Evolutionary conservation across 163 green algal genomes (phyloP).

Genomic region (Dunaliella salina): DNA sequence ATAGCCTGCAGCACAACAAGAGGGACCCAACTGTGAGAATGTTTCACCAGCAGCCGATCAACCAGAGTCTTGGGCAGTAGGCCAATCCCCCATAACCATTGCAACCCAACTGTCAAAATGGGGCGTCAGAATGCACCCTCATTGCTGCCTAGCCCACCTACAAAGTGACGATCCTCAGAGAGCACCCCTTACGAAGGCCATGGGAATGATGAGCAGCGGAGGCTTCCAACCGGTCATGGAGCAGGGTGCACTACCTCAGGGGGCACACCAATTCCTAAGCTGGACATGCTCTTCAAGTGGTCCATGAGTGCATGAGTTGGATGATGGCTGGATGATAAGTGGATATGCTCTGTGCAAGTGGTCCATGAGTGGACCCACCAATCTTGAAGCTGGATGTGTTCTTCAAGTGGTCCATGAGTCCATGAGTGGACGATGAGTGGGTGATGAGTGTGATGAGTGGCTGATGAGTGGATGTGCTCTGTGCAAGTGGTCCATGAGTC

Average conservation of each 20-base stretch:
- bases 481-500: neutral
- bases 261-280: slow-evolving; percentile 28
- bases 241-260: neutral
- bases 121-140: too few relatives aligned
- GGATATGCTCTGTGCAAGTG: neutral
- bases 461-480: slow-evolving; percentile 8
- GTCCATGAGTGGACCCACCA: slow-evolving; percentile 6
- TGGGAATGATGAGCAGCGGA: too few relatives aligned
- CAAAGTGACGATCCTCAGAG: too few relatives aligned
- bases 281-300: slow-evolving; percentile 63
- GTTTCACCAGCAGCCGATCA: too few relatives aligned
- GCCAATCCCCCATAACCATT: too few relatives aligned
- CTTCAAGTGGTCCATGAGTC: slow-evolving; percentile 75
- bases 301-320: slow-evolving; percentile 74
- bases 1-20: too few relatives aligned
- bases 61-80: too few relatives aligned
- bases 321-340: neutral
- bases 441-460: neutral
- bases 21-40: too few relatives aligned
- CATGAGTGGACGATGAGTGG: slow-evolving; percentile 70
- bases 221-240: neutral
- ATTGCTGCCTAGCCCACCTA: too few relatives aligned
- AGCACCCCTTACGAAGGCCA: too few relatives aligned
- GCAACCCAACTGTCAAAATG: too few relatives aligned
- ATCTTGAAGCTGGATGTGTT: slow-evolving; percentile 43